Evolutionary conservation across 2,329 filamentous ascomycete species (phyloP), one percentile per base, ranked within the genome.

Genomic region (Fusarium sororula): DNA sequence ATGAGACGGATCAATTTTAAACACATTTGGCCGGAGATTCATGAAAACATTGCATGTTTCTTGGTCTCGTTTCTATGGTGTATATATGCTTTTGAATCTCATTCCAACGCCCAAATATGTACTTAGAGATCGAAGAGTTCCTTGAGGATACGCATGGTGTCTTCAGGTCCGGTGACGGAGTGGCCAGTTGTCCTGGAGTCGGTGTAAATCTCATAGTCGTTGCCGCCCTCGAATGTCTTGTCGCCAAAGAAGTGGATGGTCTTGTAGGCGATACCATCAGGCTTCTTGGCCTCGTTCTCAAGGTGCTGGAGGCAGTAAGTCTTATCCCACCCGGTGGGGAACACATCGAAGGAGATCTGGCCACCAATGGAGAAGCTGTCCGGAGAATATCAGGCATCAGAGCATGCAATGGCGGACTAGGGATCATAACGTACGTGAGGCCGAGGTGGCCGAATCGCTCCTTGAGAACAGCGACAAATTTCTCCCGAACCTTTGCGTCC

Each of bases 221-320:
- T 99, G 71, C 96, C 96, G 73, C 96, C 96, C 82, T 92, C 84
- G 81, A 90, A 91, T 32, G 94, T 94, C 91, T 98, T 99, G 88
- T 99, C 96, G 75, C 96, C 96, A 80, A 98, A 99, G 89, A 98
- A 98, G 87, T 98, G 96, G 77, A 98, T 93, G 50, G 90, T 96
- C 77, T 90, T 94, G 87, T 96, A 98, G 30, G 91, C 85, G 73
- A 97, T 86, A 72, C 92, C 92, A 79, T 90, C 91, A 45, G 89
- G 87, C 82, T 89, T 87, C 85, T 88, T 85, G 73, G 92, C 91
- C 83, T 98, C 95, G 73, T 89, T 89, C 85, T 96, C 94, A 71
- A 98, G 87, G 84, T 98, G 95, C 78, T 90, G 87, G 76, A 98
- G 88, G 86, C 95, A 98, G 89, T 98, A 99, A 15, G 94, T 98